Conservation (phyloP, 176 grass and related monocot genomes). For the Typha latifolia region DNA sequence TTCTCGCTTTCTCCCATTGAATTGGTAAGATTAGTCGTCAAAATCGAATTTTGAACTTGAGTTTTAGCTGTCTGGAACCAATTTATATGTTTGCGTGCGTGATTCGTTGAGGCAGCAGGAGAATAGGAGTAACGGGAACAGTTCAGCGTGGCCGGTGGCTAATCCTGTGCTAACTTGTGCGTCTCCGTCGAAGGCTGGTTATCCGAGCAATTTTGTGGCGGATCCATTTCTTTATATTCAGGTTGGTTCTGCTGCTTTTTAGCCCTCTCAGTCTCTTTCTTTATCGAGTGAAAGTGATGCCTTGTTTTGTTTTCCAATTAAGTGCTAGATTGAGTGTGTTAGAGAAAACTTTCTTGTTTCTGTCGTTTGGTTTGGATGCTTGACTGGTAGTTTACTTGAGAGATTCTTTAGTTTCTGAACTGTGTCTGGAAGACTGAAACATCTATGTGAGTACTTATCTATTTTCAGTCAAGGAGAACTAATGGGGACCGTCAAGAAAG, state of each 20-base stretch:
- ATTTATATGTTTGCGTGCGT: slow-evolving; percentile 6
- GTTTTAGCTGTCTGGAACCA: background rate
- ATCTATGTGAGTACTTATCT: too few relatives aligned
- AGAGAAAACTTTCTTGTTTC: background rate
- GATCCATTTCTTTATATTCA: slow-evolving; percentile 83
- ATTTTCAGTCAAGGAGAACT: too few relatives aligned
- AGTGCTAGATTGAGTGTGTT: background rate
- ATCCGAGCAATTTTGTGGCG: slow-evolving; percentile 88
- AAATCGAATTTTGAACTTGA: background rate
- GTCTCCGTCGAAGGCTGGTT: slow-evolving; percentile 47
- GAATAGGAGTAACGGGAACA: slow-evolving; percentile 61
- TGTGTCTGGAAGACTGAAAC: too few relatives aligned
- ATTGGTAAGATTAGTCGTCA: slow-evolving; percentile 38
- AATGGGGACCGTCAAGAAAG: too few relatives aligned
- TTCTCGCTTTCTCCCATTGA: slow-evolving; percentile 79
- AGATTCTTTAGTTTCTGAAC: too few relatives aligned
- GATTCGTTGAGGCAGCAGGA: slow-evolving; percentile 40
- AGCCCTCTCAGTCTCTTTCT: background rate
- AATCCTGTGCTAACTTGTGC: slow-evolving; percentile 90
- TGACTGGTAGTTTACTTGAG: too few relatives aligned
- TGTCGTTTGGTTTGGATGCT: too few relatives aligned
- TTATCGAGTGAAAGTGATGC: background rate
- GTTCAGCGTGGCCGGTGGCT: slow-evolving; percentile 91
- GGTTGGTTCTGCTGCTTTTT: slow-evolving; percentile 29
- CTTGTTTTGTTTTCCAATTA: background rate